Conservation (phyloP, 2,329 filamentous ascomycete genomes). For the Dactylellina leptospora region DNA sequence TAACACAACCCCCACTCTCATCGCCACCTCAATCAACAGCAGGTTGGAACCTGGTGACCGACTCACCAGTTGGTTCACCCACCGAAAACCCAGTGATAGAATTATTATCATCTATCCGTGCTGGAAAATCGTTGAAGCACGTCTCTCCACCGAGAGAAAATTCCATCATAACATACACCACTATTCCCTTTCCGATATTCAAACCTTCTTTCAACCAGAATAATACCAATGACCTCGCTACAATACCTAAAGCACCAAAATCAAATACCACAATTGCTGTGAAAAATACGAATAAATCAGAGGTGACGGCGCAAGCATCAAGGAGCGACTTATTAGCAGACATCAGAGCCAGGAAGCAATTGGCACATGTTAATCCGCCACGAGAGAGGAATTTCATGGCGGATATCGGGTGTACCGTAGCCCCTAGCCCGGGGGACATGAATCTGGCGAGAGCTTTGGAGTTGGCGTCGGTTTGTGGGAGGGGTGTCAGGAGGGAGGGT, state of each 20-base stretch:
- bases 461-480: no score
- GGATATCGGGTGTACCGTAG: no score
- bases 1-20: no score
- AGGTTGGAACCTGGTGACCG: not conserved
- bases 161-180: not conserved
- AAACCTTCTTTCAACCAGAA: no score
- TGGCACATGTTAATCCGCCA: not conserved
- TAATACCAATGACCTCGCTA: not conserved
- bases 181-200: no score
- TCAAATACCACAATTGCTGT: no score
- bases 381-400: not conserved
- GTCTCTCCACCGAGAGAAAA: not conserved
- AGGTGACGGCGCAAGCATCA: no score
- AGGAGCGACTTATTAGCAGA: not conserved
- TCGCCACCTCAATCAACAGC: no score
- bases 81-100: not conserved
- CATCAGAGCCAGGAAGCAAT: not conserved
- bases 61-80: not conserved
- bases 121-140: not conserved
- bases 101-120: not conserved
- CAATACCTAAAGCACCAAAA: not conserved
- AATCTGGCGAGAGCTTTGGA: no score
- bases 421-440: no score
- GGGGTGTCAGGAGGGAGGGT: no score
- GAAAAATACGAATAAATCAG: no score